Conservation (phyloP, 352 stramenopile species). For the Blastocystis sp. region DNA sequence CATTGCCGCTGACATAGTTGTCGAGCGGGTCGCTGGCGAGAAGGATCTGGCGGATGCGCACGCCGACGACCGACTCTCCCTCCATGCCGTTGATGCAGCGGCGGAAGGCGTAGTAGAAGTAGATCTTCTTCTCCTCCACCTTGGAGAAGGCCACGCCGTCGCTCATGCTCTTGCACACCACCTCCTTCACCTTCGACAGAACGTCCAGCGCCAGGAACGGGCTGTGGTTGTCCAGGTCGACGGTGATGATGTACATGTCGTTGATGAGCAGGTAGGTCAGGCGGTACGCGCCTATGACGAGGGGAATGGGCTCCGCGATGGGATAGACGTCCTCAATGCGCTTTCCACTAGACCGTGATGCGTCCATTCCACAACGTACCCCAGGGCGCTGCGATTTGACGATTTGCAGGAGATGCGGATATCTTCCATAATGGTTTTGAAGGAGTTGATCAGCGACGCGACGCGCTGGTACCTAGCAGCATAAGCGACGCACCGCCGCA, state of each 20-base stretch:
- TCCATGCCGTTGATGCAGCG: constrained; percentile 64
- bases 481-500: neutral
- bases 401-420: constrained; percentile 46
- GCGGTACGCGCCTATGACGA: constrained; percentile 62
- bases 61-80: constrained; percentile 15
- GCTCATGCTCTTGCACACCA: constrained; percentile 22
- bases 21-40: constrained; percentile 32
- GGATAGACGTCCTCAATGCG: constrained; percentile 65
- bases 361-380: neutral
- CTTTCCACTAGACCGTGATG: constrained; percentile 37
- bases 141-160: neutral
- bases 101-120: constrained; percentile 63
- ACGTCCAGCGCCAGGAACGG: constrained; percentile 65
- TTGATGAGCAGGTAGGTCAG: constrained; percentile 63
- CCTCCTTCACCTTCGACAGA: constrained; percentile 27
- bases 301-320: constrained; percentile 40
- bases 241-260: constrained; percentile 57
- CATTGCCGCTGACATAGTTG: neutral
- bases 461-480: constrained; percentile 56
- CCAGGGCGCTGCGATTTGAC: constrained; percentile 21
- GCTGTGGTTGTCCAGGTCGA: constrained; percentile 50
- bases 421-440: constrained; percentile 60
- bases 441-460: constrained; percentile 30
- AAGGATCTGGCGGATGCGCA: constrained; percentile 22
- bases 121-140: constrained; percentile 61